A percentile compares a stretch with the other conserved stretches of the same genome.
These are phyloP conservation scores for Fusarium sp. DNA, from an alignment of 2,329 filamentous ascomycete species.

Conservation along the genomic window DNA sequence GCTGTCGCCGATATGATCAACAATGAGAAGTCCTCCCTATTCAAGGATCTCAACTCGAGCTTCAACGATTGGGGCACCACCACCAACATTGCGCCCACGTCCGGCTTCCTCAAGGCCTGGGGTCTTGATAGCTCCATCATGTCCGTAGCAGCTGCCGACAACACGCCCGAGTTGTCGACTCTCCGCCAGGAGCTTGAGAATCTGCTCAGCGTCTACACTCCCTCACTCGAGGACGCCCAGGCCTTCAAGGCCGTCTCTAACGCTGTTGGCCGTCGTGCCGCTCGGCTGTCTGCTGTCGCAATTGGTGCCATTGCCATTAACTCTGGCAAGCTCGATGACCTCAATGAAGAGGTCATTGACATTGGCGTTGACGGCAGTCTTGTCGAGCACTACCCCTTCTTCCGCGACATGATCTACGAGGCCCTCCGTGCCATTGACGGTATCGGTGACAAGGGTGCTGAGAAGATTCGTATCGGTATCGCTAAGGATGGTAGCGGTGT, in stretches of 20 bases:
- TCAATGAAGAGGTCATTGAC: constrained; percentile 78
- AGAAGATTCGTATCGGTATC: constrained; percentile 91
- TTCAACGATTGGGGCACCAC: constrained; percentile 76
- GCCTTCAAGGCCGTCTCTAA: constrained; percentile 85
- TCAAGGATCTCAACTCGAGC: constrained; percentile 79
- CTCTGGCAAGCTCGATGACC: constrained; percentile 74
- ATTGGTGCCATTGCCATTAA: constrained; percentile 86
- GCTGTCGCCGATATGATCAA: constrained; percentile 78
- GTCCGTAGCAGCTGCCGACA: constrained; percentile 86
- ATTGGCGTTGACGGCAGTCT: constrained; percentile 94
- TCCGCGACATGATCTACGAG: constrained; percentile 88
- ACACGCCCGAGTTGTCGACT: constrained; percentile 74
- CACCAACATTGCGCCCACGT: constrained; percentile 72
- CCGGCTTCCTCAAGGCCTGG: constrained; percentile 81
- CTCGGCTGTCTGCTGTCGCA: constrained; percentile 86
- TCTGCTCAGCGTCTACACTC: constrained; percentile 78
- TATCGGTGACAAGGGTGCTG: constrained; percentile 81
- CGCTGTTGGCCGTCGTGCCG: constrained; percentile 88
- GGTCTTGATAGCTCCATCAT: constrained; percentile 91
- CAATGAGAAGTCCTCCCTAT: constrained; percentile 73
- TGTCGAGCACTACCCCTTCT: constrained; percentile 95
- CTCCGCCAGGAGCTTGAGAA: constrained; percentile 83
- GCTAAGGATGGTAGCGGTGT: constrained; percentile 90
- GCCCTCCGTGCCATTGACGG: constrained; percentile 79
- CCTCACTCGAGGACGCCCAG: constrained; percentile 84